phyloP scores from a whole-genome alignment of 257 asterid species.

The Lavandula angustifolia region DNA sequence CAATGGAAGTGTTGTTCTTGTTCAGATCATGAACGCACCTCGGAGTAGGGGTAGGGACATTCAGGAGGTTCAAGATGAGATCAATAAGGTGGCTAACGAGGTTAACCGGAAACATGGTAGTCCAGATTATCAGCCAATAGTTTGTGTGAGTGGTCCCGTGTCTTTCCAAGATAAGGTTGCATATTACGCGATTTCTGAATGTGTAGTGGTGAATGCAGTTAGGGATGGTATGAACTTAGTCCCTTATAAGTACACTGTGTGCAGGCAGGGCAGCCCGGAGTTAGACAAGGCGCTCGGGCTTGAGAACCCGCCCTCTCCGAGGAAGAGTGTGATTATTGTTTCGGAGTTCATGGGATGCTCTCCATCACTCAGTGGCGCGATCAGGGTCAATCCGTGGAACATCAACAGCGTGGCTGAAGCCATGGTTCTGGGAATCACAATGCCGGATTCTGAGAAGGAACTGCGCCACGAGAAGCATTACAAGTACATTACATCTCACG shows the following conservation, averaged over 20 bases:
- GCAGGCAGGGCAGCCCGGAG: conserved; percentile 63
- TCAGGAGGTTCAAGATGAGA: conserved; percentile 69
- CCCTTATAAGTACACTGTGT: conserved; percentile 75
- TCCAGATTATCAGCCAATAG: conserved; percentile 64
- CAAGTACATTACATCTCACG: conserved; percentile 71
- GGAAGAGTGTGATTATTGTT: conserved; percentile 73
- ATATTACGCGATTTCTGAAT: conserved; percentile 63
- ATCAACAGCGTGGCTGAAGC: conserved; percentile 63
- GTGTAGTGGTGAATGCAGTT: conserved; percentile 84
- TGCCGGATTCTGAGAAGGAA: conserved; percentile 67
- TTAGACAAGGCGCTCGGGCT: conserved; percentile 55
- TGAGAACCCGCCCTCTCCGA: conserved; percentile 29
- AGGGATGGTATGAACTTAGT: conserved; percentile 92
- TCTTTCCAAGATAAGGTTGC: conserved; percentile 71
- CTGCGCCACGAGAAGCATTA: conserved; percentile 80
- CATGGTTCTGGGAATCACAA: conserved; percentile 55
- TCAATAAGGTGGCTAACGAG: conserved; percentile 45
- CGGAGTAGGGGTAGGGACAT: conserved; percentile 80
- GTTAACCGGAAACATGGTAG: conserved; percentile 52
- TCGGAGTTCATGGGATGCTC: conserved; percentile 93
- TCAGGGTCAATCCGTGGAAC: conserved; percentile 88
- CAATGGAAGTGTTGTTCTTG: conserved; percentile 55
- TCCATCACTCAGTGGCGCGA: conserved; percentile 90
- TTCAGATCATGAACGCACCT: conserved; percentile 77
- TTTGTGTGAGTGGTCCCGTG: conserved; percentile 61